Base-by-base conservation (phyloP, 129 eudicot species). In the Daucus carota region DNA sequence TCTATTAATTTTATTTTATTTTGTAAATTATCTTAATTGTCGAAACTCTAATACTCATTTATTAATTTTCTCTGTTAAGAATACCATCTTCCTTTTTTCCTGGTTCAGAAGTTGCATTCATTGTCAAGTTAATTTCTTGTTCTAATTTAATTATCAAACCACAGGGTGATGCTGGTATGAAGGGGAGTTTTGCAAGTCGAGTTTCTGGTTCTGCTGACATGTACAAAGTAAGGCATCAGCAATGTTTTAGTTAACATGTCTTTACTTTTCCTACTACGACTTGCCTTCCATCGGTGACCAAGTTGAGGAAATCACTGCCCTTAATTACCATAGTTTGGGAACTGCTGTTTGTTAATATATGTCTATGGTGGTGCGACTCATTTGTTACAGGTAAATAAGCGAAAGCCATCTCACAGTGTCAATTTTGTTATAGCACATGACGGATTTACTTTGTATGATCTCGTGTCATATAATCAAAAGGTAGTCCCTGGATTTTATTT, bases 141-240 rank as follows among this genome's bases (percentile, higher is more conserved):
- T 60, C 13, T 57, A 40, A 57, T 24, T 26, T 50, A 75, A 40
- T 78, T 47, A 76, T 80, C 73, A 47, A 80, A 50, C 10, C 71
- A 41, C 69, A 94, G 98, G 98, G 98, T 77, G 98, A 91, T 65
- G 28, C 73, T 67, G 97, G 97, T 59, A 89, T 91, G 98, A 94
- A 94, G 80, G 97, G 96, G 74, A 84, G 80, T 76, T 89, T 94
- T 80, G 98, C 98, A 77, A 94, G 93, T 80, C 89, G 97, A 44
- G 75, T 94, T 76, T 82, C 98, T 75, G 98, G 98, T 81, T 94
- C 98, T 70, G 97, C 98, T 63, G 98, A 94, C 75, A 81, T 94
- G 46, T 94, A 91, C 86, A 88, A 82, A 75, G 98, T 93, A 87
- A 82, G 85, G 85, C 73, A 31, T 67, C 63, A 34, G 43, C 20